Percentiles rank a stretch among this genome's conserved stretches.
phyloP scores from a whole-genome alignment of 805 yeast species.

The Candida taoyuanica region DNA sequence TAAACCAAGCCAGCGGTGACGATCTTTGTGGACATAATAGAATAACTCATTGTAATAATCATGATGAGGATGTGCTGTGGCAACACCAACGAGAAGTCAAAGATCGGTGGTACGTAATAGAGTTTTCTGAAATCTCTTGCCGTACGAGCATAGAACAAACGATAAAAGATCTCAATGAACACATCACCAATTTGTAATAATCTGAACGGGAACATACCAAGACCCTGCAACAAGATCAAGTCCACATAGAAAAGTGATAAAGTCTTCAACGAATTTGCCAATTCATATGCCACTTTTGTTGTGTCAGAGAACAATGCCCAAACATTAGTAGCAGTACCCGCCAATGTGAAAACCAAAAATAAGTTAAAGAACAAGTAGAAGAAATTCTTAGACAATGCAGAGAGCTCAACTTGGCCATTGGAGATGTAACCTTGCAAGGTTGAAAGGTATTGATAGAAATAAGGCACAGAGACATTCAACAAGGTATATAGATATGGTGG shows the following conservation, averaged over 20 bases:
- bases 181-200: constrained; percentile 75
- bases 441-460: constrained; percentile 76
- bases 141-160: constrained; percentile 55
- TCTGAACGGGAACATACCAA: constrained; percentile 88
- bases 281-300: constrained; percentile 78
- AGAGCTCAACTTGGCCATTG: constrained; percentile 88
- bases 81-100: constrained; percentile 84
- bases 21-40: constrained; percentile 86
- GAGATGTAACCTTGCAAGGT: constrained; percentile 84
- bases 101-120: constrained; percentile 77
- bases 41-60: constrained; percentile 80
- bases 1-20: constrained; percentile 81
- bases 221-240: constrained; percentile 71
- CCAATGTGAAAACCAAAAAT: constrained; percentile 89
- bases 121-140: constrained; percentile 76
- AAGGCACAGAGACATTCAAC: constrained; percentile 80
- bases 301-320: constrained; percentile 85
- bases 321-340: constrained; percentile 81
- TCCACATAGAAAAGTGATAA: constrained; percentile 88
- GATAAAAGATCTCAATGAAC: constrained; percentile 62
- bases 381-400: constrained; percentile 87
- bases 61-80: constrained; percentile 90
- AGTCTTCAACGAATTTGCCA: constrained; percentile 76
- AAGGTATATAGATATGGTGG: constrained; percentile 90
- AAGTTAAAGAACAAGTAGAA: constrained; percentile 91